Base-by-base conservation (phyloP, 1,139 yeast genomes). In the Candida albicans region DNA sequence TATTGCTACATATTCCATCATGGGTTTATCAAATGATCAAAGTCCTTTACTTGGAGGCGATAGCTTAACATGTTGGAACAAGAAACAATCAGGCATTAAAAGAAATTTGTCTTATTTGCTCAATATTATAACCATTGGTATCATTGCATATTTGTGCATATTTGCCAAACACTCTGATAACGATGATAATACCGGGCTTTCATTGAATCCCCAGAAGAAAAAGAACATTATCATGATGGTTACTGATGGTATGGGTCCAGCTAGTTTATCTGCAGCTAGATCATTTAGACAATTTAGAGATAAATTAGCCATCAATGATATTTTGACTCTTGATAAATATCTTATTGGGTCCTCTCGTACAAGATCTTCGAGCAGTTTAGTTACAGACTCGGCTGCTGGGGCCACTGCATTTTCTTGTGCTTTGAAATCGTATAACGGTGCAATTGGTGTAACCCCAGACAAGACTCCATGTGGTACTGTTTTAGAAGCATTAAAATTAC, bases 331-430 rank as follows among this genome's bases (percentile, higher is more conserved):
- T 34, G 96, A 89, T 60, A 65, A 77, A 44, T 79, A 81, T 58
- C 65, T 87, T 35, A 73, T 88, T 43, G 96, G 96, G 18, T 73
- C 84, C 33, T 82, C 93, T 5, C 76, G 96, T 52, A 89, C 96
- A 1, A 72, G 87, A 49, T 85, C 95, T 11, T 76, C 79, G 30
- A 70, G 75, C 46, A 84, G 93, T 1, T 69, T 85, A 52, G 77
- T 89, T 48, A 89, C 96, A 0, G 96, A 89, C 61, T 85, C 95
- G 26, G 96, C 96, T 9, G 96, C 96, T 2, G 96, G 96, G 13
- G 96, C 96, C 18, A 88, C 96, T 10, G 96, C 96, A 0, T 89
- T 87, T 58, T 73, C 95, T 0, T 85, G 96, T 59, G 91, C 82
- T 7, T 55, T 80, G 53, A 89, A 89, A 66, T 68, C 90, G 10